Evolutionary conservation across 495 filamentous ascomycete species (phyloP).

Genomic region (Durotheca rogersii): DNA sequence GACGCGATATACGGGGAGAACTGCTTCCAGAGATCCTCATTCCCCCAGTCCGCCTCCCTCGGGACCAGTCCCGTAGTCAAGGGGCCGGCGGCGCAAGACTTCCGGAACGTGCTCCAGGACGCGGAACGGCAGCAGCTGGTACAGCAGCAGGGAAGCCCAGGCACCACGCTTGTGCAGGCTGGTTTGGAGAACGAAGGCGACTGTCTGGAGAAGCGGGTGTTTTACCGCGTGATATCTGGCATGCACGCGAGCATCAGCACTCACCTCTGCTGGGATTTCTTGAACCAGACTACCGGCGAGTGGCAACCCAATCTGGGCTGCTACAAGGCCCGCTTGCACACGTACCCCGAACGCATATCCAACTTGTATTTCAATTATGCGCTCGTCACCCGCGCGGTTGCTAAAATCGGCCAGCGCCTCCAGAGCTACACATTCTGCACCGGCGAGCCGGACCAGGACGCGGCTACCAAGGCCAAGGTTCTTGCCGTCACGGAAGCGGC

Average conservation of each 20-base stretch:
- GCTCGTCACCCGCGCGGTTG: constrained; percentile 81
- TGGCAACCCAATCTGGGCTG: constrained; percentile 92
- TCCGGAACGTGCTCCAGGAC: constrained; percentile 76
- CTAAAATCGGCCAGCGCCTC: constrained; percentile 85
- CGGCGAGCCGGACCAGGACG: constrained; percentile 77
- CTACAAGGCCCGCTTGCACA: constrained; percentile 80
- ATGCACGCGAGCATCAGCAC: constrained; percentile 98
- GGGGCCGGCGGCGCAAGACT: constrained; percentile 74
- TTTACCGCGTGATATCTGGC: constrained; percentile 89
- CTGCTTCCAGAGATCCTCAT: constrained; percentile 77
- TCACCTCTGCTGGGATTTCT: constrained; percentile 93
- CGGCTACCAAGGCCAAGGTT: constrained; percentile 75
- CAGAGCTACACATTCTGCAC: constrained; percentile 85
- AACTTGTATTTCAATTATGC: constrained; percentile 99
- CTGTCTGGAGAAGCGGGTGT: constrained; percentile 96
- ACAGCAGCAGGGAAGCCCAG: constrained; percentile 53
- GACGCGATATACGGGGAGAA: constrained; percentile 96
- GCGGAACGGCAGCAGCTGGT: constrained; percentile 63
- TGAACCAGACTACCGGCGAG: constrained; percentile 91
- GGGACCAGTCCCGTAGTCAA: constrained; percentile 42
- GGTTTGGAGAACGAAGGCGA: constrained; percentile 78
- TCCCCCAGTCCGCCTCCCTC: constrained; percentile 51
- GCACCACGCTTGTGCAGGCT: constrained; percentile 51
- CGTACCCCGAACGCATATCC: constrained; percentile 84
- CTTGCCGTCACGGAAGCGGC: constrained; percentile 69